Evolutionary conservation across 495 filamentous ascomycete genomes (phyloP), one percentile per base, ranked within the genome.

Genomic region (Annulohypoxylon stygium): DNA sequence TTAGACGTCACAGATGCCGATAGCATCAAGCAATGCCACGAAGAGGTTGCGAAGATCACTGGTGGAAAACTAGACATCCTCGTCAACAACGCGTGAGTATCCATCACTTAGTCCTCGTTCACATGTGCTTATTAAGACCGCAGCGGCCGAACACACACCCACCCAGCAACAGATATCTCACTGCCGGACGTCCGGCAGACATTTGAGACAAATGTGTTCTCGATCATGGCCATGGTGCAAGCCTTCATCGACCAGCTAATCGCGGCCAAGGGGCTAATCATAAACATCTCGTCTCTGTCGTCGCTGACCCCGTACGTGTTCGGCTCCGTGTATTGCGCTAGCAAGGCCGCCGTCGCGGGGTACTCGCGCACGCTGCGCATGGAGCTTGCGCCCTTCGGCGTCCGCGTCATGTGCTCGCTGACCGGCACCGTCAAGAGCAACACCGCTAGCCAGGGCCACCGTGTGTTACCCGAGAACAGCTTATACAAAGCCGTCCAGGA

Each of bases 141-240:
- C 61, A 85, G 83, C 16, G 90, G 90, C 26, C 82, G 81, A 50
- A 83, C 79, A 2, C 81, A 85, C 67, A 84, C 86, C 5, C 80
- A 82, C 62, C 89, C 90, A 0, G 81, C 83, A 4, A 79, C 88
- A 3, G 89, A 91, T 68, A 81, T 85, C 23, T 76, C 82, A 34
- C 63, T 90, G 0, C 77, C 85, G 4, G 82, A 84, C 33, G 87
- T 87, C 0, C 87, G 83, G 67, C 73, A 78, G 57, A 83, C 89
- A 0, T 91, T 88, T 55, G 89, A 91, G 60, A 85, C 88, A 34
- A 92, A 92, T 74, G 86, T 91, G 39, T 91, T 89, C 79, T 86
- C 86, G 23, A 78, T 84, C 25, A 81, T 91, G 77, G 78, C 79
- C 57, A 83, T 88, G 69, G 85, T 85, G 33, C 83, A 90, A 53